Base-by-base conservation (phyloP, 2,329 filamentous ascomycete species). In the Fusarium tuaranense region DNA sequence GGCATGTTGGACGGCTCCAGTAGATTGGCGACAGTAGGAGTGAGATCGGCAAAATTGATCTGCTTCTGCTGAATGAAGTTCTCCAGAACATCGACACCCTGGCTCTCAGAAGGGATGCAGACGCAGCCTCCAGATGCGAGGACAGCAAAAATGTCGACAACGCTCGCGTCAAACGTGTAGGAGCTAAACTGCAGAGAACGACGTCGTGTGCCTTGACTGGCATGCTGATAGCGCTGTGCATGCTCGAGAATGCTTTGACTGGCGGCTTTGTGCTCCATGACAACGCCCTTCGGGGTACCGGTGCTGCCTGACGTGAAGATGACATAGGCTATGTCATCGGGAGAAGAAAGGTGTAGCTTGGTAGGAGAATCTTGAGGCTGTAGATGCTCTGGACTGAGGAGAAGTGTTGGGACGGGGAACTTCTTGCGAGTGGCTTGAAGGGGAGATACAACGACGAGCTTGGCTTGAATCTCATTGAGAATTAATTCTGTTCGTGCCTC, bases 91-190 rank as follows among this genome's bases (percentile, higher is more conserved):
- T 65, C 61, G n/a, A 68, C 55, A 10, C 63, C 63, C 7, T 60
- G 55, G 7, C 44, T 38, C 2, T 67, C 60, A 7, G 67, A 67
- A 4, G 72, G 70, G 10, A 74, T 57, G 8, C 71, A 73, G 0
- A 73, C n/a, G 4, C 65, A 68, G 10, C 61, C 70, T 4, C 70
- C 70, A 25, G 60, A 65, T 4, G 69, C 32, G 9, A 73, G 36
- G 3, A 67, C 53, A n/a, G 60, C 63, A 2, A 72, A 51, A 3
- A 69, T 65, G 16, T 73, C 66, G 2, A 59, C 44, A 13, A 72
- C 61, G 10, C 63, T 55, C 1, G 59, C 39, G 41, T 69, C 69
- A 3, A 62, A 73, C 2, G 62, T 63, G 14, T 69, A 73, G 1
- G 63, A 55, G 2, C 66, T 67, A 18, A 73, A 75, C 18, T 75